Base-by-base conservation (phyloP, 2,329 filamentous ascomycete genomes). In the Penicillium crustosum region DNA sequence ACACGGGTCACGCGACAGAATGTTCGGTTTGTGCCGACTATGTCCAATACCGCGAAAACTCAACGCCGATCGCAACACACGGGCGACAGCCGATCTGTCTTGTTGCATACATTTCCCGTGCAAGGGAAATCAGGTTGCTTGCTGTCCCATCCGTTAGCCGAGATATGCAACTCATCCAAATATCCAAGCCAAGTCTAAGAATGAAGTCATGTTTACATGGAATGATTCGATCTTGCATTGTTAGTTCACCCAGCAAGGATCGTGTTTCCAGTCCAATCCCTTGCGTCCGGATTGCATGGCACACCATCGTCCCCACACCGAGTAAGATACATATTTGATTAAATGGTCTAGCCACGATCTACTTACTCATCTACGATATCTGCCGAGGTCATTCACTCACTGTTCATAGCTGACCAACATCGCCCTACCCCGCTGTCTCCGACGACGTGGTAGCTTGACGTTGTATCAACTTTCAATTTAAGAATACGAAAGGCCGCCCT, bases 381-480 rank as follows among this genome's bases (percentile, higher is more conserved):
- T 12, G 15, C 33, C 33, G 33, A 35, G 33, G 33, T 35, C 13
- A 51, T 45, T 35, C 21, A 43, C 15, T n/a, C 23, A 31, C 29
- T 29, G 17, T 44, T 21, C 13, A 10, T 42, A 9, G 27, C n/a
- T 23, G 15, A 17, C 15, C 17, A 38, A 36, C 35, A 9, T 48
- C 42, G 42, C 21, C n/a, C 9, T 36, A 43, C 43, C 35, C 35
- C 57, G 45, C 41, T 23, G 38, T 49, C 36, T 47, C 17, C 8
- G 33, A 23, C 33, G 36, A 61, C 17, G 62, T 65, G 44, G 59
- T 53, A 65, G 38, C 5, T 55, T 43, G 36, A 60, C 36, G 62
- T 62, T 60, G 50, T 58, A 63, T 66, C 21, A 44, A 13, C 33
- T 48, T 42, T 38, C 17, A 31, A 38, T 58, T 51, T 48, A 59